Conservation (phyloP, 345 rosid genomes). For the Laguncularia racemosa region DNA sequence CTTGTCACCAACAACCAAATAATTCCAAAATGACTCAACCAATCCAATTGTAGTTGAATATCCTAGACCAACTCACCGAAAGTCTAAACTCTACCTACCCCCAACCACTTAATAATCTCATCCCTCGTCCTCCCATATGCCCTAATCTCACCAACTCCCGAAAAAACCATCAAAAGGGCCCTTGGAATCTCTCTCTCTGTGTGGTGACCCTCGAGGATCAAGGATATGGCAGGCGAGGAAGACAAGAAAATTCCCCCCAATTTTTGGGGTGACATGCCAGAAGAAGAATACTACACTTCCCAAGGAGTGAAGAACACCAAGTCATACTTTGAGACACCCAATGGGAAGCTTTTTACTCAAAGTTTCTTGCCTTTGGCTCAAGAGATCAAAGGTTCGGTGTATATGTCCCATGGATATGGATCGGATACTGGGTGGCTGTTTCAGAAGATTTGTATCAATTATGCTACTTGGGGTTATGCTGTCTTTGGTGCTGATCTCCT, state of each 20-base stretch:
- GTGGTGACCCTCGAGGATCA: too few relatives aligned
- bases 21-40: too few relatives aligned
- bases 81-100: too few relatives aligned
- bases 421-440: slow-evolving; percentile 93
- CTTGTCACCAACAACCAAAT: too few relatives aligned
- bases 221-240: slow-evolving; percentile 10
- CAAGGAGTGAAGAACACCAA: slow-evolving; percentile 70
- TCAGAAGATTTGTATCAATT: slow-evolving; percentile 82
- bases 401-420: slow-evolving; percentile 89
- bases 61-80: too few relatives aligned
- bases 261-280: slow-evolving; percentile 88
- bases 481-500: slow-evolving; percentile 95
- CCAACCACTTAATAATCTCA: too few relatives aligned
- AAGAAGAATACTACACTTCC: slow-evolving; percentile 79
- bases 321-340: slow-evolving; percentile 79
- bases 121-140: too few relatives aligned
- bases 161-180: not conserved
- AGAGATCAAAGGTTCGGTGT: slow-evolving; percentile 65
- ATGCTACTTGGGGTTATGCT: slow-evolving; percentile 84
- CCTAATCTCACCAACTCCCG: slow-evolving; percentile 1
- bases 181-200: not conserved
- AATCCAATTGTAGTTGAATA: too few relatives aligned
- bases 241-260: slow-evolving; percentile 31
- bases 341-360: slow-evolving; percentile 83
- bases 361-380: slow-evolving; percentile 67